These are phyloP conservation scores for Gossypium stocksii DNA, from an alignment of 345 rosid genomes.

Conservation along the genomic window DNA sequence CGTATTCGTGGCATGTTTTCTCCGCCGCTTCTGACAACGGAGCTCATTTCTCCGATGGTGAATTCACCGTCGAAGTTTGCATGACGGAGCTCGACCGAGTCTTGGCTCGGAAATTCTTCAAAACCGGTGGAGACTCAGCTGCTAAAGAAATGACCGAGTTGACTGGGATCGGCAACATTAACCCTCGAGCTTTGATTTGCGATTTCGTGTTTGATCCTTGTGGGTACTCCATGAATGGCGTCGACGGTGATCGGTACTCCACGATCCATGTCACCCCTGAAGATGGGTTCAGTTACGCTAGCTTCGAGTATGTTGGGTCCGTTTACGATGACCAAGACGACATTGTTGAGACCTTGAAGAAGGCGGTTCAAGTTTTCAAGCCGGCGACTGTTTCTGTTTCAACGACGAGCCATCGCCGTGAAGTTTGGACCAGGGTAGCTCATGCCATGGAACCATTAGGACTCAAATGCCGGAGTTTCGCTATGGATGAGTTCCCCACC, in stretches of 20 bases:
- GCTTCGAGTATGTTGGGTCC: constrained; percentile 82
- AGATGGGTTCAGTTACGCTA: constrained; percentile 92
- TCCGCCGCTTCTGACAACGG: constrained; percentile 39
- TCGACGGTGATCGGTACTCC: constrained; percentile 33
- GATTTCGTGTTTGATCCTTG: constrained; percentile 97
- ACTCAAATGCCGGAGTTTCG: constrained; percentile 64
- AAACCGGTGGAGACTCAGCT: constrained; percentile 50
- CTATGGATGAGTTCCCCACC: constrained; percentile 65
- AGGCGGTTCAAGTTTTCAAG: neutral
- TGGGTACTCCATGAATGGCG: constrained; percentile 97
- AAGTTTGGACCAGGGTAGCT: constrained; percentile 61
- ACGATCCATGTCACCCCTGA: constrained; percentile 29
- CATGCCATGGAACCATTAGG: constrained; percentile 61
- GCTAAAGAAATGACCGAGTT: constrained; percentile 76
- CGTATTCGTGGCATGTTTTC: constrained; percentile 90
- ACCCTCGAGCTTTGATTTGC: constrained; percentile 62
- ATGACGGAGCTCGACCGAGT: constrained; percentile 90
- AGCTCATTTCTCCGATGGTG: constrained; percentile 16
- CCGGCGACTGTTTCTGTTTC: constrained; percentile 43
- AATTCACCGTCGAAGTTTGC: constrained; percentile 75
- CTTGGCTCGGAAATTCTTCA: constrained; percentile 56
- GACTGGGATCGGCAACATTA: constrained; percentile 67
- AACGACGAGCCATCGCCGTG: constrained; percentile 47
- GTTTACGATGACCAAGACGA: constrained; percentile 49
- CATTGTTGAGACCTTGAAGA: constrained; percentile 18